These are phyloP conservation scores for Pyrenopolyporus hunteri DNA, from an alignment of 495 filamentous ascomycete genomes.

Conservation along the genomic window DNA sequence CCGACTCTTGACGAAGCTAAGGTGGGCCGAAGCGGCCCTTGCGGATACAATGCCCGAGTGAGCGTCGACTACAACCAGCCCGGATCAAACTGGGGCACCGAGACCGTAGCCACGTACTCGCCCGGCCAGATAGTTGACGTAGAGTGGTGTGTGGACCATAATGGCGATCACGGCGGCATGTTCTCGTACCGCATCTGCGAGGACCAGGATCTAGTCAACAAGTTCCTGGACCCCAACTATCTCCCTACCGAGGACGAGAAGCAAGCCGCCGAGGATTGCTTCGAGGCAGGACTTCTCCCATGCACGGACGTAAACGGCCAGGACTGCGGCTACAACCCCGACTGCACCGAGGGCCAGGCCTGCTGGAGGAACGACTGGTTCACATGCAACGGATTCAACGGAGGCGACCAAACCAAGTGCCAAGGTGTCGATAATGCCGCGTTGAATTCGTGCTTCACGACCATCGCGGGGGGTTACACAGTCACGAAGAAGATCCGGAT, in stretches of 20 bases:
- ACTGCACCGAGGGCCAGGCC: constrained; percentile 53
- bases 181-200: constrained; percentile 63
- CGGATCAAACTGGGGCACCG: constrained; percentile 49
- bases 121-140: constrained; percentile 56
- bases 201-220: constrained; percentile 58
- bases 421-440: constrained; percentile 58
- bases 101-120: constrained; percentile 53
- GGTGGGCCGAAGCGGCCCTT: constrained; percentile 60
- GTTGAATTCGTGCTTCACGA: constrained; percentile 56
- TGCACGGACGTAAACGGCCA: constrained; percentile 62
- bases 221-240: constrained; percentile 57
- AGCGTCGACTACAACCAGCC: constrained; percentile 63
- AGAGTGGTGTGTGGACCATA: constrained; percentile 64
- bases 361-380: constrained; percentile 65
- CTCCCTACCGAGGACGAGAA: constrained; percentile 60
- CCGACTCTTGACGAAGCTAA: constrained; percentile 53
- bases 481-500: constrained; percentile 62
- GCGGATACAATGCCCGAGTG: constrained; percentile 63
- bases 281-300: constrained; percentile 53
- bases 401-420: constrained; percentile 45
- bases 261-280: constrained; percentile 61
- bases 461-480: constrained; percentile 60
- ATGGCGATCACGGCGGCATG: constrained; percentile 66
- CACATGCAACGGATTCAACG: constrained; percentile 58
- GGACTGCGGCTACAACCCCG: constrained; percentile 57